Evolutionary conservation across 1,139 yeast genomes (phyloP).

Genomic region (Kurtzmaniella natalensis): DNA sequence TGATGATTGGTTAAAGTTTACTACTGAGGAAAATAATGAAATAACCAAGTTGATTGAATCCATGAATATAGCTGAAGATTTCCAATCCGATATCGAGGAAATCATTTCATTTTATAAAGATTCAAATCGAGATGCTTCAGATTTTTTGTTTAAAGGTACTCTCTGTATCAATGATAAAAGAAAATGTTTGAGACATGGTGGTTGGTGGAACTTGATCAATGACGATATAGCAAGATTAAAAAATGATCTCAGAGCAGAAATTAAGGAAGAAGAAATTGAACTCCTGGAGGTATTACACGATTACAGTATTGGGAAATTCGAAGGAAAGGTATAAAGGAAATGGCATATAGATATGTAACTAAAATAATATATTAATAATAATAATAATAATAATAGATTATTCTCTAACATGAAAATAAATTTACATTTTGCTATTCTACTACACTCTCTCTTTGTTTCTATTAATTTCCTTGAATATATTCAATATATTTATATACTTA

Average conservation of each 20-base stretch:
- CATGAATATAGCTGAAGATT: conserved; percentile 11
- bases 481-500: too few species aligned
- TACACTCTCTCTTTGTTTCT: too few species aligned
- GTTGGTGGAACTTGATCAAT: conserved; percentile 56
- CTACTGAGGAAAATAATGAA: not conserved
- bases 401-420: too few species aligned
- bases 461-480: too few species aligned
- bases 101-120: conserved; percentile 11
- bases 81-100: conserved; percentile 16
- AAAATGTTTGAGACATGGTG: conserved; percentile 62
- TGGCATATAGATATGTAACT: not conserved
- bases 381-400: not conserved
- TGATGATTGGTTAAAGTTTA: conserved; percentile 3
- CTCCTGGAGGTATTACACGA: conserved; percentile 23
- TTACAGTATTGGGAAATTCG: conserved; percentile 35
- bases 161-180: conserved; percentile 60
- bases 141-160: conserved; percentile 17
- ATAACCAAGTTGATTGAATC: conserved; percentile 2
- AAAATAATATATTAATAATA: too few species aligned
- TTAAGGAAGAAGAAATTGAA: conserved; percentile 20
- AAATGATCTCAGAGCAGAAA: conserved; percentile 20
- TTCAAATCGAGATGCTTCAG: conserved; percentile 14
- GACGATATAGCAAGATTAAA: conserved; percentile 40
- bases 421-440: too few species aligned
- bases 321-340: conserved; percentile 9